Evolutionary conservation across 2,329 filamentous ascomycete species (phyloP), one percentile per base, ranked within the genome.

Genomic region (Calonectria naviculata): DNA sequence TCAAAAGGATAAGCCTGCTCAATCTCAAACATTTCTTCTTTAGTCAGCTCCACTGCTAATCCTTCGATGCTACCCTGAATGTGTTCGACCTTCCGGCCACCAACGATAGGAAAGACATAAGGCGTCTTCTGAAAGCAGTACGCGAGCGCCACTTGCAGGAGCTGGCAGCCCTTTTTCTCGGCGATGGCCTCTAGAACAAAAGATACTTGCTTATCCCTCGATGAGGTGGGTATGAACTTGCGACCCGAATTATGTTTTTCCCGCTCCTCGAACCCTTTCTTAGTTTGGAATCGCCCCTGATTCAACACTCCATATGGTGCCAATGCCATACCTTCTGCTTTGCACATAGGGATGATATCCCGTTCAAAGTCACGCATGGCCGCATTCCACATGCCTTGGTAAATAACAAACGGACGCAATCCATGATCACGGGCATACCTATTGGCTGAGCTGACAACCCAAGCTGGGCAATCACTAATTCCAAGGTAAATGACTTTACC

Each of bases 51-150:
- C 46, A 95, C 83, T 1, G 85, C 86, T 41, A 95, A 84, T 0
- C 92, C 91, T 76, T 92, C 89, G 73, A 95, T 92, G 77, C 94
- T 95, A 67, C 86, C 87, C 78, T 91, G 88, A 42, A 95, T 83
- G 78, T 95, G 93, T 61, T 92, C 89, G 9, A 93, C 81, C 75
- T 91, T 94, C 12, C 93, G 87, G 0, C 92, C 91, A 13, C 93
- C 93, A 5, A 94, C 85, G 44, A 95, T 90, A 1, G 93, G 93
- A 78, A 94, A 94, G 17, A 95, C 91, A 76, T 94, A 90, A 0
- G 92, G 89, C 0, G 91, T 85, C 83, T 95, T 94, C 73, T 90
- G 88, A 87, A 93, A 88, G 17, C 95, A 90, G 78, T 95, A 95
- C 2, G 93, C 93, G 26, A 95, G 82, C 10, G 93, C 93, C 67